These are phyloP conservation scores for Inga leiocalycina DNA, from an alignment of 306 rosid species.

Conservation along the genomic window DNA sequence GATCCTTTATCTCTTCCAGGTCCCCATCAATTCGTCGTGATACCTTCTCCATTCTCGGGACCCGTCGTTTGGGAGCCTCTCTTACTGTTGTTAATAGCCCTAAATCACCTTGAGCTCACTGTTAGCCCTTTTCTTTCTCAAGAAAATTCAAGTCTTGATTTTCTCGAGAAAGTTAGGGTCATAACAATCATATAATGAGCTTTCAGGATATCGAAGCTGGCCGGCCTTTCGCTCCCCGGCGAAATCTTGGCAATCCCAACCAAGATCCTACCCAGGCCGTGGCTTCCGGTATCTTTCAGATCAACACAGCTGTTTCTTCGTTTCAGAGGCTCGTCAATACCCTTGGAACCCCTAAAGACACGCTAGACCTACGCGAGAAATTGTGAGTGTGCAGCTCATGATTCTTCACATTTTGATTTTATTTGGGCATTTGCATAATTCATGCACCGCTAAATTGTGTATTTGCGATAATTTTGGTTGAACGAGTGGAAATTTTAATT, in stretches of 20 bases:
- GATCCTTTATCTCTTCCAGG: not conserved
- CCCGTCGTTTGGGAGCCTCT: conserved; percentile 38
- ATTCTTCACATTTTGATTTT: not conserved
- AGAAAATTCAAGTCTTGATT: conserved; percentile 26
- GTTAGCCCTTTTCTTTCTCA: conserved; percentile 26
- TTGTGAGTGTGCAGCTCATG: conserved; percentile 54
- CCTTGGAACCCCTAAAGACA: conserved; percentile 96
- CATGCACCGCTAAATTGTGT: not conserved
- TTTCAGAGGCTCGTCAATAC: conserved; percentile 96
- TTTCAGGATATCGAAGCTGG: conserved; percentile 89
- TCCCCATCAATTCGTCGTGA: conserved; percentile 16
- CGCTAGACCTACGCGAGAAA: conserved; percentile 91
- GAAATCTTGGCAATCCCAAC: conserved; percentile 60
- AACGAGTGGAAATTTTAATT: not conserved
- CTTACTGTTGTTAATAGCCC: conserved; percentile 16
- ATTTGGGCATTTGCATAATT: not conserved
- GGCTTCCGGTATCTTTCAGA: conserved; percentile 95
- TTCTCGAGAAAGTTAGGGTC: conserved; percentile 49
- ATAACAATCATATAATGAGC: conserved; percentile 52
- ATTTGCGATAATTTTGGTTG: not conserved
- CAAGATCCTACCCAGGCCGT: conserved; percentile 93
- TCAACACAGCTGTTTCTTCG: conserved; percentile 90
- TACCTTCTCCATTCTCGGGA: not conserved
- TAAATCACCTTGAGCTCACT: conserved; percentile 28
- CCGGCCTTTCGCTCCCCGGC: conserved; percentile 63